phyloP scores from a whole-genome alignment of 2,329 filamentous ascomycete genomes.

The Rhinocladiella mackenziei region DNA sequence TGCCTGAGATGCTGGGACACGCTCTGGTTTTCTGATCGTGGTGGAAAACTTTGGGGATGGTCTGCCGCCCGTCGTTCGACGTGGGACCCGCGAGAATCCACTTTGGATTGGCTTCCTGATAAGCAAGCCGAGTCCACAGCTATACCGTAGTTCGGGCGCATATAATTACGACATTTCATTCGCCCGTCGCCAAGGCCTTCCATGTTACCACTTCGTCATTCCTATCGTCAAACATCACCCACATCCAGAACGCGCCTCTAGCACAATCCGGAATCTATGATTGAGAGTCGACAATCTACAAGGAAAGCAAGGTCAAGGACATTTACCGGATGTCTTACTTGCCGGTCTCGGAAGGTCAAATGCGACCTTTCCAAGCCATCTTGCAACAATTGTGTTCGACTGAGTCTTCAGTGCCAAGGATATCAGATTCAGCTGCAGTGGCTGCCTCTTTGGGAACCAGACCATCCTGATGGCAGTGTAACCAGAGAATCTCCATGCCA shows the following conservation, averaged over 20 bases:
- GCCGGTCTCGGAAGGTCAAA: slow-evolving; percentile 8
- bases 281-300: neutral
- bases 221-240: neutral
- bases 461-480: slow-evolving; percentile 1
- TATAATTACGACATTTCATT: too few relatives aligned
- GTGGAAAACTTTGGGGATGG: too few relatives aligned
- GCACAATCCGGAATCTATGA: neutral
- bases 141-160: too few relatives aligned
- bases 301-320: slow-evolving; percentile 7
- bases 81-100: too few relatives aligned
- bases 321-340: slow-evolving; percentile 8
- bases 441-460: slow-evolving; percentile 7
- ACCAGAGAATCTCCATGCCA: neutral
- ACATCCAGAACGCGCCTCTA: neutral
- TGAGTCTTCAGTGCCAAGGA: slow-evolving; percentile 5
- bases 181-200: slow-evolving; percentile 10
- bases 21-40: too few relatives aligned
- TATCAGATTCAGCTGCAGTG: slow-evolving; percentile 8
- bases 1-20: too few relatives aligned
- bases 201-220: slow-evolving; percentile 2
- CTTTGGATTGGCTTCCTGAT: too few relatives aligned
- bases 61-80: too few relatives aligned
- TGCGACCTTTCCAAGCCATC: slow-evolving; percentile 3
- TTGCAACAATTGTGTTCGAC: slow-evolving; percentile 5
- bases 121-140: too few relatives aligned